Base-by-base conservation (phyloP, 768 basidiomycete species). In the Mycena capillaripes region DNA sequence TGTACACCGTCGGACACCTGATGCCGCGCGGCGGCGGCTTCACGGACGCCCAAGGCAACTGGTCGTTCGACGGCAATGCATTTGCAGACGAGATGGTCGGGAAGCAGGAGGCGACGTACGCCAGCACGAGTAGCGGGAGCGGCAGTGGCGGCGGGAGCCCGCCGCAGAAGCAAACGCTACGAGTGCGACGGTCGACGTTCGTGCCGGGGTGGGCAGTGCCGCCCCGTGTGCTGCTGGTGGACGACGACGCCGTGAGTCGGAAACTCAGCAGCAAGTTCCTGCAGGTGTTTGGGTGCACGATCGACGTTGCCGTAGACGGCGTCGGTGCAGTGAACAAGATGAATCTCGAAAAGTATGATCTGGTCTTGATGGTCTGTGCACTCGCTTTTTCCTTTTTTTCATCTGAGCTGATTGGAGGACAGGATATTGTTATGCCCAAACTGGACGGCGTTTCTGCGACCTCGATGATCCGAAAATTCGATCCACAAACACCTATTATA, bases 391-490 rank as follows among this genome's bases (percentile, higher is more conserved):
- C 63, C 38, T 63, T 25, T 71, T 44, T 67, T 69, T 69, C 29
- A 11, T 68, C 63, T 52, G 30, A 29, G 55, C 61, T 72, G 8
- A 72, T 65, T 63, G 10, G 53, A 17, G 21, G 25, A 16, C 75
- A 96, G 95, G 97, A 98, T 77, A 98, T 99, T 71, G 95, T 98
- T 70, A 97, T 98, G 94, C 92, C 94, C 3, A 93, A 94, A 79
- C 84, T 95, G 76, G 92, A 96, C 73, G 96, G 96, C 32, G 91
- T 97, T 30, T 92, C 93, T 4, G 97, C 97, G 12, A 98, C 97
- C 42, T 95, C 92, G 68, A 82, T 98, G 76, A 98, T 99, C 76
- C 89, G 97, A 21, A 95, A 97, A 83, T 99, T 98, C 79, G 97
- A 98, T 83, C 91, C 92, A 69, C 93, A 92, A 85, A 98, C 97